Conservation (phyloP, 2,329 filamentous ascomycete species). For the Didymella lethalis region DNA sequence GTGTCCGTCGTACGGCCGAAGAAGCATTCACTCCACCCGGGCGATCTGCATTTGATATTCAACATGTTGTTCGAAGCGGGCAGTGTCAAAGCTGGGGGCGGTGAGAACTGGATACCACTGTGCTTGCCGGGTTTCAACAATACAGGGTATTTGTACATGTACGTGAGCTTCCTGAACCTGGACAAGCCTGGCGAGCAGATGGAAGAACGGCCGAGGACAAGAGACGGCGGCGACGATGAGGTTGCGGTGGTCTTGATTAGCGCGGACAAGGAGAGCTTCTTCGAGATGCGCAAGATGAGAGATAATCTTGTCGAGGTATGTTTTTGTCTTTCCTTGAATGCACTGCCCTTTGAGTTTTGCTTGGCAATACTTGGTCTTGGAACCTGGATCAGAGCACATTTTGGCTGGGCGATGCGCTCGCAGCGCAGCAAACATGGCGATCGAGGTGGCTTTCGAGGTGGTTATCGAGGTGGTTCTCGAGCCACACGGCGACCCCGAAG, state of each 20-base stretch:
- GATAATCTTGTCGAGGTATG: conserved; percentile 65
- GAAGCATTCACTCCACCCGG: conserved; percentile 93
- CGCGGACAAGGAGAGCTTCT: conserved; percentile 92
- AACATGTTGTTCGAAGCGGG: conserved; percentile 99
- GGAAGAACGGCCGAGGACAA: conserved; percentile 50
- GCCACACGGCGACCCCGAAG: background rate
- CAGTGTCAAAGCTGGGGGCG: conserved; percentile 87
- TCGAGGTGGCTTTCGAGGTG: conserved; percentile 1
- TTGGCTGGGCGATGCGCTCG: background rate
- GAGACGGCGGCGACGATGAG: conserved; percentile 65
- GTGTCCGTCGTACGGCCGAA: conserved; percentile 95
- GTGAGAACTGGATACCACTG: conserved; percentile 96
- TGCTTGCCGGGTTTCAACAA: conserved; percentile 98
- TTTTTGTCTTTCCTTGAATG: conserved; percentile 18
- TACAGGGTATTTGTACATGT: conserved; percentile 97
- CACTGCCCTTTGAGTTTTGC: background rate
- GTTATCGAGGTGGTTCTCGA: conserved; percentile 3
- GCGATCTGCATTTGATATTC: conserved; percentile 95
- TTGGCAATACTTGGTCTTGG: background rate
- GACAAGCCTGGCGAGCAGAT: conserved; percentile 56
- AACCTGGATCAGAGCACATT: background rate
- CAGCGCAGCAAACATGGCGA: background rate
- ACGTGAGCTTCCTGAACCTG: conserved; percentile 89
- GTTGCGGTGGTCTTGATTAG: conserved; percentile 95
- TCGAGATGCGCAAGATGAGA: conserved; percentile 78